Conservation (phyloP, 345 rosid species). For the Hypericum perforatum region DNA sequence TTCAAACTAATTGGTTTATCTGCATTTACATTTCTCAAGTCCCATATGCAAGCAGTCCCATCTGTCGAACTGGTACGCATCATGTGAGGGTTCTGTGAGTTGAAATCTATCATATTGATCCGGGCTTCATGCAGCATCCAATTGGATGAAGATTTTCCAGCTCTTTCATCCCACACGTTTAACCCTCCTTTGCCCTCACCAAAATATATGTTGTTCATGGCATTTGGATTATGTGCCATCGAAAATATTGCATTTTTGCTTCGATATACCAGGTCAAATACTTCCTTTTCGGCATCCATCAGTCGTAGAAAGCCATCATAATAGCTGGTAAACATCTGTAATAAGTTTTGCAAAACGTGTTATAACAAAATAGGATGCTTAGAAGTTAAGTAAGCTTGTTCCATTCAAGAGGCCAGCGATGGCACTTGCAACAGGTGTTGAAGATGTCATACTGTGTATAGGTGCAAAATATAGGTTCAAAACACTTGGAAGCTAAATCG, state of each 20-base stretch:
- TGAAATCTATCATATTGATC: constrained; percentile 74
- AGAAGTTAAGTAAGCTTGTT: no score
- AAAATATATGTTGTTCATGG: constrained; percentile 43
- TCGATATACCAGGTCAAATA: constrained; percentile 49
- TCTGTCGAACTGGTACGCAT: constrained; percentile 82
- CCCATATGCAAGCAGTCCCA: constrained; percentile 79
- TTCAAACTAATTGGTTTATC: constrained; percentile 28
- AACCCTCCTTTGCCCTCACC: constrained; percentile 51
- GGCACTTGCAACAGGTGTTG: no score
- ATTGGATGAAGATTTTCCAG: constrained; percentile 30
- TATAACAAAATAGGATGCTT: not conserved
- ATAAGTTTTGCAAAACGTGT: constrained; percentile 5
- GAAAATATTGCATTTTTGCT: constrained; percentile 43
- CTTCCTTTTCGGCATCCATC: constrained; percentile 73
- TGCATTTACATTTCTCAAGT: constrained; percentile 45
- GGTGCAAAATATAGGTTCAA: no score
- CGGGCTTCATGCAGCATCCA: constrained; percentile 59
- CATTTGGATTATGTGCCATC: constrained; percentile 49
- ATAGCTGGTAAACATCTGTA: constrained; percentile 58
- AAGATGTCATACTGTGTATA: no score
- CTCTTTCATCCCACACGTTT: constrained; percentile 51
- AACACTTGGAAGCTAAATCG: no score
- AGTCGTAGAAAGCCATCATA: constrained; percentile 59
- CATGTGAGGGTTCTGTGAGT: constrained; percentile 38
- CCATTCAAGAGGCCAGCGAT: no score